Base-by-base conservation (phyloP, 306 rosid species). In the Quercus rubra region DNA sequence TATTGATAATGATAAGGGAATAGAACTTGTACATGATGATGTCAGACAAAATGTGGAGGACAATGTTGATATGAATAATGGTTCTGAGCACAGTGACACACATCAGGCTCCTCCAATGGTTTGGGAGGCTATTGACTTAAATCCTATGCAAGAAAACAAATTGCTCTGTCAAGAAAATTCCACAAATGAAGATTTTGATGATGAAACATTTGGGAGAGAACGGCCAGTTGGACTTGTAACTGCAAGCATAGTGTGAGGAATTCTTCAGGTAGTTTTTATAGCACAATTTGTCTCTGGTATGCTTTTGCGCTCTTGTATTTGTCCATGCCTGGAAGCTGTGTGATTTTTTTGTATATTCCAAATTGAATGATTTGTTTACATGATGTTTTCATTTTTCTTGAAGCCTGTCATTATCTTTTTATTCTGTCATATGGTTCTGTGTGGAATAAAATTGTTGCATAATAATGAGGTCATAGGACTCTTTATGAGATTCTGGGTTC, bases 131-230 rank as follows among this genome's bases (percentile, higher is more conserved):
- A 88, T 86, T 81, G 90, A 74, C 78, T 70, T 87, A 73, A 90
- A 87, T 77, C 83, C 93, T 75, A 74, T 74, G 38, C 81, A 63
- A 19, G 94, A 89, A 73, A 81, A 80, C 80, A 87, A 84, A 78
- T 84, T 89, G 83, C 74, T 96, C 56, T 93, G 99, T 85, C 99
- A 93, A 88, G 98, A 96, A 83, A 93, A 93, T 78, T 93, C 97
- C 54, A 89, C 91, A 61, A 91, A 92, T 82, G 97, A 93, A 89
- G 98, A 90, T 86, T 91, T 91, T 82, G 99, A 85, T 43, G 97
- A 93, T 63, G 97, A 91, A 77, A 71, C 96, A 56, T 93, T 93
- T 78, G 96, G 88, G 57, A 78, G 90, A 87, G 97, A 96, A 70
- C 83, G 89, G 82, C 86, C 98, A 1, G 90, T 87, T 78, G 94